Conservation (phyloP, 257 asterid genomes). For the Petrea volubilis region DNA sequence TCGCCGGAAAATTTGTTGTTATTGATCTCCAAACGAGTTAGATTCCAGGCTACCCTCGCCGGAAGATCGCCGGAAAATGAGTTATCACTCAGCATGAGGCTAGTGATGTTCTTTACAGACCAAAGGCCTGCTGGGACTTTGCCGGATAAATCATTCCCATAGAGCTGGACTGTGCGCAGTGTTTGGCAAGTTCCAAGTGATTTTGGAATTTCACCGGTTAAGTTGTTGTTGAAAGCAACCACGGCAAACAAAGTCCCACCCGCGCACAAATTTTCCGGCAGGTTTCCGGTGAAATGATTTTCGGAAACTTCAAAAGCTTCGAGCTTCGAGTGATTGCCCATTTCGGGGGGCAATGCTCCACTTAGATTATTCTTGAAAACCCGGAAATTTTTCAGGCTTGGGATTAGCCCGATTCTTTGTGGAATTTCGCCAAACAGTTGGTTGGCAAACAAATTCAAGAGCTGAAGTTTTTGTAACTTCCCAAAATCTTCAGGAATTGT, state of each 20-base stretch:
- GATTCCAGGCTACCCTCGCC: constrained; percentile 47
- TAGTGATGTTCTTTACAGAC: constrained; percentile 46
- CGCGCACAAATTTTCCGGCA: constrained; percentile 76
- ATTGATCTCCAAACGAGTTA: constrained; percentile 65
- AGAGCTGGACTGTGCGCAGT: constrained; percentile 58
- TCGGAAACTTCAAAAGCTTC: constrained; percentile 64
- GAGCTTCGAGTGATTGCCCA: constrained; percentile 69
- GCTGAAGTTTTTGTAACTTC: constrained; percentile 48
- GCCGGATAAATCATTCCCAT: constrained; percentile 61
- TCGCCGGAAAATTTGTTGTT: constrained; percentile 67
- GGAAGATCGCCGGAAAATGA: constrained; percentile 71
- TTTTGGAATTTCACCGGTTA: constrained; percentile 71
- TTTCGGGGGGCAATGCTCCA: constrained; percentile 64
- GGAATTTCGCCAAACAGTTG: constrained; percentile 63
- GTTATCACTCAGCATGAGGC: constrained; percentile 63
- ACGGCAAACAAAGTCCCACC: constrained; percentile 53
- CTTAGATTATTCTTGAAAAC: constrained; percentile 56
- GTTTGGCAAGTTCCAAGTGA: constrained; percentile 56
- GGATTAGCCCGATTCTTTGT: constrained; percentile 51
- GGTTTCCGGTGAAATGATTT: constrained; percentile 60
- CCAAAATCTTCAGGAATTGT: constrained; percentile 69
- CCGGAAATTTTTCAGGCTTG: constrained; percentile 42
- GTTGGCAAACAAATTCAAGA: constrained; percentile 47
- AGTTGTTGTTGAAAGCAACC: constrained; percentile 59
- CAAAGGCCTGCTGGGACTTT: constrained; percentile 64